Evolutionary conservation across 148 eudicot genomes (phyloP).

Genomic region (Arctostaphylos glauca): DNA sequence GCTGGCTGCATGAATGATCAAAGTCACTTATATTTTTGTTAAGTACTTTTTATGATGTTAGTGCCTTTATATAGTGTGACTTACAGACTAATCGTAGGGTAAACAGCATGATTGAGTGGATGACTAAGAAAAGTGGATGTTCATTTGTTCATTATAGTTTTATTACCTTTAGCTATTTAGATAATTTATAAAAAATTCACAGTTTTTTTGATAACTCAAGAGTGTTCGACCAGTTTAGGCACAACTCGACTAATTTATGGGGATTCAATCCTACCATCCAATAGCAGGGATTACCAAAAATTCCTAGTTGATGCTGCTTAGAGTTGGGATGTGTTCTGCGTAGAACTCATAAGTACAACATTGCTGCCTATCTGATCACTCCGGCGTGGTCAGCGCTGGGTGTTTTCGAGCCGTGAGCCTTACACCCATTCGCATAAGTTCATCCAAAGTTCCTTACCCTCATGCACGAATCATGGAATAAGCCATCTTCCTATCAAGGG

Average conservation of each 20-base stretch:
- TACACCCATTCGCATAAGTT: too few species aligned
- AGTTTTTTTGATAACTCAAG: too few species aligned
- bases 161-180: not conserved
- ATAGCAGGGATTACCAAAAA: not conserved
- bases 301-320: not conserved
- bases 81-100: not conserved
- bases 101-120: not conserved
- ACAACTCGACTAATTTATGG: too few species aligned
- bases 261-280: too few species aligned
- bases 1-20: conserved; percentile 15
- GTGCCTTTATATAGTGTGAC: not conserved
- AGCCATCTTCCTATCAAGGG: too few species aligned
- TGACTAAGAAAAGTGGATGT: not conserved
- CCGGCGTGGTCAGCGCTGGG: too few species aligned
- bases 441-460: too few species aligned
- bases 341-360: not conserved
- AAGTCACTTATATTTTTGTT: not conserved
- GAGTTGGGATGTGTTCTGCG: not conserved
- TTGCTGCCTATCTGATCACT: not conserved
- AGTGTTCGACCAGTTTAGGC: too few species aligned
- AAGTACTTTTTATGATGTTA: not conserved
- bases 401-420: too few species aligned
- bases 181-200: too few species aligned
- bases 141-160: not conserved
- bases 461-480: too few species aligned